Conservation (phyloP, 2,329 filamentous ascomycete genomes). For the Hymenoscyphus scutula region DNA sequence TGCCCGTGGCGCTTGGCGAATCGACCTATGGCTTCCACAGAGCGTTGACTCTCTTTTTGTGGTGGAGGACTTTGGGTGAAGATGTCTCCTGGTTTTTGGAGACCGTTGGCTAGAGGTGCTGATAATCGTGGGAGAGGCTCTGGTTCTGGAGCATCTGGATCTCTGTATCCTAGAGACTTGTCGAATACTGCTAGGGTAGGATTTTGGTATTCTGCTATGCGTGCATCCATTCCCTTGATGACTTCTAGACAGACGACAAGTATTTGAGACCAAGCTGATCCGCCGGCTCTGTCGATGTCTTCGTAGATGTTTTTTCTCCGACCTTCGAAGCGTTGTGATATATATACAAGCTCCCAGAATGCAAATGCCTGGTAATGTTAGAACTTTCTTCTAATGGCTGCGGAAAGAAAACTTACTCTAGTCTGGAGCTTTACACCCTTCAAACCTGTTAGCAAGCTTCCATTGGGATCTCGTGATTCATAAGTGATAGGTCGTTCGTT, state of each 20-base stretch:
- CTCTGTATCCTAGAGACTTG: constrained; percentile 7
- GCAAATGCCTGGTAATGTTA: constrained; percentile 64
- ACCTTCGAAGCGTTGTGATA: constrained; percentile 70
- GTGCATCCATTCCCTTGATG: constrained; percentile 63
- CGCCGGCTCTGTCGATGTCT: constrained; percentile 80
- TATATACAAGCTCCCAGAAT: constrained; percentile 85
- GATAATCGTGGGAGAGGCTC: constrained; percentile 25
- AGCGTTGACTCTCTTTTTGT: constrained; percentile 18
- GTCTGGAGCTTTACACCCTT: constrained; percentile 79
- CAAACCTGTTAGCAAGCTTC: constrained; percentile 79
- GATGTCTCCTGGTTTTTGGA: constrained; percentile 30
- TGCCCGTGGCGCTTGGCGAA: constrained; percentile 34
- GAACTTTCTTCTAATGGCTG: constrained; percentile 4
- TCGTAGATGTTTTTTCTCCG: constrained; percentile 76
- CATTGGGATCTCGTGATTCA: constrained; percentile 88
- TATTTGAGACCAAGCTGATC: constrained; percentile 79
- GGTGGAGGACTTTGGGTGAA: constrained; percentile 25
- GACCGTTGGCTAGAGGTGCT: constrained; percentile 28
- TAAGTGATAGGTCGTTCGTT: constrained; percentile 78
- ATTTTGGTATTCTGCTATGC: constrained; percentile 61
- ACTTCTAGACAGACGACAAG: constrained; percentile 66
- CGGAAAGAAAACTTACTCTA: constrained; percentile 49
- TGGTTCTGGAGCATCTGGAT: constrained; percentile 31
- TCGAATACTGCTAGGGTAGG: constrained; percentile 14
- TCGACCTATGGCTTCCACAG: constrained; percentile 26